Evolutionary conservation across 202 grass and related monocot genomes (phyloP).

Genomic region (Elaeis oleifera): DNA sequence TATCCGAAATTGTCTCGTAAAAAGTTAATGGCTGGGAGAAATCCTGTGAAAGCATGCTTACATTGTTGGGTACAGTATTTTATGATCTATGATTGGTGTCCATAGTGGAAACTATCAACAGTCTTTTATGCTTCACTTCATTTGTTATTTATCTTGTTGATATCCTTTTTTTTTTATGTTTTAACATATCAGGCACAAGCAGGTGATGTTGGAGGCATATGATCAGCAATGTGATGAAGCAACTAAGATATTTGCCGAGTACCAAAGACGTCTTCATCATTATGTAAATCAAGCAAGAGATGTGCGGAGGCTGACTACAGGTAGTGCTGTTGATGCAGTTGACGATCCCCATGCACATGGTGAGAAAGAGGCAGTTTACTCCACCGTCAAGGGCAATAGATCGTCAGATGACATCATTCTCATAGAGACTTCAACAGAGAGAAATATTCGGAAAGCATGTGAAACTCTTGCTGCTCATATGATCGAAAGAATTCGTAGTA

Average conservation of each 20-base stretch:
- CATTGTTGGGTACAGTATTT: too few species aligned
- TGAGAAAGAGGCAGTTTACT: constrained; percentile 66
- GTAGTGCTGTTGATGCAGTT: constrained; percentile 32
- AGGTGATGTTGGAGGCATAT: constrained; percentile 86
- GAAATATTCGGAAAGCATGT: constrained; percentile 67
- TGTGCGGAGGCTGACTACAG: constrained; percentile 52
- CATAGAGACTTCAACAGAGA: constrained; percentile 70
- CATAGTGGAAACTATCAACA: not conserved
- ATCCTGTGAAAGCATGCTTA: too few species aligned
- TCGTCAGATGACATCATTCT: constrained; percentile 60
- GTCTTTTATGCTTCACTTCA: constrained; percentile 4
- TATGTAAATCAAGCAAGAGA: constrained; percentile 94
- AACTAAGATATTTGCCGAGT: constrained; percentile 90
- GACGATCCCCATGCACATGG: constrained; percentile 56
- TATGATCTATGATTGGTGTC: too few species aligned
- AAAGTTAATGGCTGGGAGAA: too few species aligned
- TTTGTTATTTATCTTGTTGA: constrained; percentile 6
- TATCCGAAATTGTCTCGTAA: too few species aligned
- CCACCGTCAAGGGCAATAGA: constrained; percentile 57
- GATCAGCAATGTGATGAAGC: constrained; percentile 92
- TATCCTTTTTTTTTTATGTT: constrained; percentile 12
- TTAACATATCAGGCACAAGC: constrained; percentile 62
- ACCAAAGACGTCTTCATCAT: constrained; percentile 77
- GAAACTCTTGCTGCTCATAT: constrained; percentile 72
- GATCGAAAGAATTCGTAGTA: constrained; percentile 68